These are phyloP conservation scores for Salix exigua DNA, from an alignment of 345 rosid species.

Conservation along the genomic window DNA sequence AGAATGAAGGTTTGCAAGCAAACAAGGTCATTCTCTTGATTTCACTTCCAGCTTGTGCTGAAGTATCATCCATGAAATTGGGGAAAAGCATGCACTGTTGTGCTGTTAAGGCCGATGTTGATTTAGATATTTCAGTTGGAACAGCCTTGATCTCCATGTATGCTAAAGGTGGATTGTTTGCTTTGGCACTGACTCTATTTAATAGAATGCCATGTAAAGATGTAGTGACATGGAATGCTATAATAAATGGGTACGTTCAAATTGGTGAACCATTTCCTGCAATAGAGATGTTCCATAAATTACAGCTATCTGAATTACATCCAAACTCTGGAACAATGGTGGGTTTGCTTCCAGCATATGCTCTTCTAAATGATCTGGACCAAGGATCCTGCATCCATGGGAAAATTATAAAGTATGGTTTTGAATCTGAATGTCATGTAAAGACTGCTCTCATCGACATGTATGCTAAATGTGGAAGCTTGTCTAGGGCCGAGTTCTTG, in stretches of 20 bases:
- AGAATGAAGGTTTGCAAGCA: slow-evolving; percentile 34
- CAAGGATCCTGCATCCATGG: slow-evolving; percentile 47
- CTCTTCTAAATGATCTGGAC: slow-evolving; percentile 34
- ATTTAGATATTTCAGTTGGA: slow-evolving; percentile 37
- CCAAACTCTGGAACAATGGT: slow-evolving; percentile 58
- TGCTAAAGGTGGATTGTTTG: slow-evolving; percentile 44
- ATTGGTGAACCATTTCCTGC: slow-evolving; percentile 36
- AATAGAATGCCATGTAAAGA: slow-evolving; percentile 46
- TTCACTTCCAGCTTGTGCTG: slow-evolving; percentile 53
- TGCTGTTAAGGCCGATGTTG: slow-evolving; percentile 40
- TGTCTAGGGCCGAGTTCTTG: slow-evolving; percentile 38
- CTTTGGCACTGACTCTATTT: slow-evolving; percentile 34
- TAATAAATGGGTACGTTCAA: slow-evolving; percentile 48
- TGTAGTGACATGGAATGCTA: slow-evolving; percentile 53
- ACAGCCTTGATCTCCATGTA: slow-evolving; percentile 61
- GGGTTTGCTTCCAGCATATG: slow-evolving; percentile 46
- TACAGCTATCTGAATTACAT: slow-evolving; percentile 32
- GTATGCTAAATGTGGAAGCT: slow-evolving; percentile 54
- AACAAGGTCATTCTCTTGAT: slow-evolving; percentile 44
- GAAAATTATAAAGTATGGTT: slow-evolving; percentile 40
- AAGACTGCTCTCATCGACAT: slow-evolving; percentile 53
- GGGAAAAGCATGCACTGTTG: slow-evolving; percentile 63
- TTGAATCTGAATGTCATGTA: slow-evolving; percentile 42
- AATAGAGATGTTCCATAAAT: slow-evolving; percentile 34
- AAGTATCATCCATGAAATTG: slow-evolving; percentile 26